Evolutionary conservation across 306 rosid genomes (phyloP), one percentile per base, ranked within the genome.

Genomic region (Inga oerstediana): DNA sequence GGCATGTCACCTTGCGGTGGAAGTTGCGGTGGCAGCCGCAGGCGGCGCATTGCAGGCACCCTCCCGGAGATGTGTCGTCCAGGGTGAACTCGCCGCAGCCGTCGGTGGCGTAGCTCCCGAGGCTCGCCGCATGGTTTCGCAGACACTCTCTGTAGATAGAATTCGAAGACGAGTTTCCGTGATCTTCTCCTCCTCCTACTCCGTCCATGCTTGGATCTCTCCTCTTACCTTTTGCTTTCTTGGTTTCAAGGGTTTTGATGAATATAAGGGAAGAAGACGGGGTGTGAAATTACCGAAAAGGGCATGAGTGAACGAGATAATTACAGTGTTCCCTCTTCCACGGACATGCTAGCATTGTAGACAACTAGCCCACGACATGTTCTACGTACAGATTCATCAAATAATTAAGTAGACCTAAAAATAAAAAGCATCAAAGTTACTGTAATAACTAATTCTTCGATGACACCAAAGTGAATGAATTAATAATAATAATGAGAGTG

Each of bases 11-110:
- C 27, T 92, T 91, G 35, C 98, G 94, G 84, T 94, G 98, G 81
- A 94, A 94, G 91, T 91, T 91, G 16, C 98, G 91, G 91, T 93
- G 98, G 75, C 97, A 91, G 41, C 96, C 96, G 19, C 97, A 94
- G 15, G 96, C 97, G 0, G 87, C 97, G 70, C 98, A 90, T 78
- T 87, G 94, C 14, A 91, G 87, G 17, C 77, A 64, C 44, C 80
- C 89, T 0, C 77, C 90, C 0, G 67, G 79, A 3, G 89, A 80
- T 4, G 83, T 61, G 66, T 85, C 84, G 61, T 91, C 92, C 2
- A 88, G 64, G 0, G 94, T 94, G 88, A 92, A 94, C 85, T 94
- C 97, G 5, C 98, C 94, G 77, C 98, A 94, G 68, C 98, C 98
- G 46, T 94, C 97, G 27, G 97, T 94, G 80, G 98, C 97, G 54